phyloP scores from a whole-genome alignment of 2,329 filamentous ascomycete genomes.

The Colletotrichum cuscutae region DNA sequence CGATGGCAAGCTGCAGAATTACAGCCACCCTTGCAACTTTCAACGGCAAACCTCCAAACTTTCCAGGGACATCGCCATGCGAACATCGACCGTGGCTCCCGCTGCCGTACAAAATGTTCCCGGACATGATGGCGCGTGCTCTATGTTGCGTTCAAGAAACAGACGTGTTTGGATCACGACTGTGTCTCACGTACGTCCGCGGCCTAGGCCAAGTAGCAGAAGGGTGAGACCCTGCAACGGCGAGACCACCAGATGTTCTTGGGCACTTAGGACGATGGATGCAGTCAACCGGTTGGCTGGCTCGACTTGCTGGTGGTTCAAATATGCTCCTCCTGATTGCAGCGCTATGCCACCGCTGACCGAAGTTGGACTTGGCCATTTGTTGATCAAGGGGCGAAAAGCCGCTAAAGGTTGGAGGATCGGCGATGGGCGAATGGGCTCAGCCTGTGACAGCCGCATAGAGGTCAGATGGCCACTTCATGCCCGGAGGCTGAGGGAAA shows the following conservation, averaged over 20 bases:
- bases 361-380: slow-evolving; percentile 14
- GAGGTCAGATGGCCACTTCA: slow-evolving; percentile 29
- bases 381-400: slow-evolving; percentile 24
- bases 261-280: not conserved
- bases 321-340: slow-evolving; percentile 4
- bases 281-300: not conserved
- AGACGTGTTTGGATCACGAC: slow-evolving; percentile 19
- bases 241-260: not conserved
- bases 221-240: slow-evolving; percentile 12
- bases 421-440: slow-evolving; percentile 33
- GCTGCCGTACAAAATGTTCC: not conserved
- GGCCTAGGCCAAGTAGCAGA: not conserved
- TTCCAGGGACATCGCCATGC: slow-evolving; percentile 12
- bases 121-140: slow-evolving; percentile 25
- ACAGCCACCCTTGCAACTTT: not conserved
- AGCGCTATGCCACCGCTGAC: slow-evolving; percentile 20
- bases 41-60: slow-evolving; percentile 6
- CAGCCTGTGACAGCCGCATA: slow-evolving; percentile 30
- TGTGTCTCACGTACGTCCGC: slow-evolving; percentile 17
- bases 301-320: not conserved
- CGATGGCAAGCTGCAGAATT: slow-evolving; percentile 2
- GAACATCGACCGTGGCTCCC: not conserved
- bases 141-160: slow-evolving; percentile 12
- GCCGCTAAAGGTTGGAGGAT: slow-evolving; percentile 28
- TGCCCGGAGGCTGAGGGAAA: slow-evolving; percentile 25